These are phyloP conservation scores for Mycena rosella DNA, from an alignment of 768 basidiomycete genomes.

Conservation along the genomic window DNA sequence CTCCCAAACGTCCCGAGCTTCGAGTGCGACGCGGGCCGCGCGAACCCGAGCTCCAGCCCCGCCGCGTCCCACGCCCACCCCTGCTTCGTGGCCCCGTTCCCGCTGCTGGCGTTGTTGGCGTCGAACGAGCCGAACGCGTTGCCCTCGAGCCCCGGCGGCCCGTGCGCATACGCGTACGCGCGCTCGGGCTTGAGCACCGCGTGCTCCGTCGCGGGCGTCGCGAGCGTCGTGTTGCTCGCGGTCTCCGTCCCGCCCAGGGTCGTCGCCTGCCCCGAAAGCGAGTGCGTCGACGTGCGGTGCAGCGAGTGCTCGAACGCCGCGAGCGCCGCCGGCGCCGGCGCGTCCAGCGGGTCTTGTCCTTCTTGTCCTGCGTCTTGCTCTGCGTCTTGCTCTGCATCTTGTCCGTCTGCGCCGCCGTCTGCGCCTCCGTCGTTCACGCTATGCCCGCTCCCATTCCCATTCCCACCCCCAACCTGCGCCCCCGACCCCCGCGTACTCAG, in stretches of 20 bases:
- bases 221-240: slow-evolving; percentile 25
- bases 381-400: too few species aligned
- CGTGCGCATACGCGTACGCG: slow-evolving; percentile 29
- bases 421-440: not conserved
- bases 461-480: too few species aligned
- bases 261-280: not conserved
- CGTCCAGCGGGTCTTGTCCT: slow-evolving; percentile 37
- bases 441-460: not conserved
- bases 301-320: slow-evolving; percentile 16
- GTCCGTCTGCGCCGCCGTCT: not conserved
- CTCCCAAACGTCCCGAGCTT: slow-evolving; percentile 31
- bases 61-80: slow-evolving; percentile 18
- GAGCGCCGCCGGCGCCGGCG: slow-evolving; percentile 27
- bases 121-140: too few species aligned
- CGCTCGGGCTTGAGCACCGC: slow-evolving; percentile 19
- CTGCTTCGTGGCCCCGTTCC: slow-evolving; percentile 14
- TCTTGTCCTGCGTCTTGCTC: too few species aligned
- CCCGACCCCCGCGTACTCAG: slow-evolving; percentile 26
- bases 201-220: slow-evolving; percentile 14
- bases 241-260: slow-evolving; percentile 24
- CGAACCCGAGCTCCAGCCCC: slow-evolving; percentile 35
- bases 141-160: slow-evolving; percentile 33
- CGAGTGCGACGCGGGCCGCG: slow-evolving; percentile 28
- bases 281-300: not conserved
- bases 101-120: too few species aligned